Evolutionary conservation across 768 basidiomycete genomes (phyloP).

Genomic region (Hydnomerulius pinastri): DNA sequence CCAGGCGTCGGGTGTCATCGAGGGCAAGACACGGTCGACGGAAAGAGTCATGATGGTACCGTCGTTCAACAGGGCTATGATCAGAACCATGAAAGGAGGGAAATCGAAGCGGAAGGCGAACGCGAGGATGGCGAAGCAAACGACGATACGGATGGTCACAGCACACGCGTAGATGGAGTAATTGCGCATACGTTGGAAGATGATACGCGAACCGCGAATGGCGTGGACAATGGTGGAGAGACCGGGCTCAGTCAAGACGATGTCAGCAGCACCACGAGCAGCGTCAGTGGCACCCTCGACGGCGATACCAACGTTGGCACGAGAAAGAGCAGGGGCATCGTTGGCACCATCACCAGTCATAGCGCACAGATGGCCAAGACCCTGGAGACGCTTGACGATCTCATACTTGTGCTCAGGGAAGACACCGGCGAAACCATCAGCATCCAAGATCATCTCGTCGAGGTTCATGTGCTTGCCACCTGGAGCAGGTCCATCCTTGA

Average conservation of each 20-base stretch:
- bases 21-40: slow-evolving; percentile 93
- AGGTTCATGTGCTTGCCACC: slow-evolving; percentile 81
- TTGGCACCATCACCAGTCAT: slow-evolving; percentile 99
- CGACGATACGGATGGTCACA: slow-evolving; percentile 98
- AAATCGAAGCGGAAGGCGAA: slow-evolving; percentile 98
- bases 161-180: slow-evolving; percentile 97
- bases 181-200: slow-evolving; percentile 99
- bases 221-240: slow-evolving; percentile 99
- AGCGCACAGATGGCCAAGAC: slow-evolving; percentile 92
- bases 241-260: slow-evolving; percentile 97
- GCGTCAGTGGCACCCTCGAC: slow-evolving; percentile 99
- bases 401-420: slow-evolving; percentile 99
- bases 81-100: slow-evolving; percentile 99
- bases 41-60: slow-evolving; percentile 99
- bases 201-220: slow-evolving; percentile 96
- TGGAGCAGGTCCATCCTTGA: slow-evolving; percentile 93
- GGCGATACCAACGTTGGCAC: slow-evolving; percentile 99
- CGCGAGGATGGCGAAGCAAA: slow-evolving; percentile 93
- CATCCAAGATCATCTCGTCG: slow-evolving; percentile 99
- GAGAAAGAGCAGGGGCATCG: slow-evolving; percentile 95
- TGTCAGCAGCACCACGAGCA: slow-evolving; percentile 97
- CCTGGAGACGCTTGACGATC: slow-evolving; percentile 98
- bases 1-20: slow-evolving; percentile 92
- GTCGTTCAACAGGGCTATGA: slow-evolving; percentile 95
- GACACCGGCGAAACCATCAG: slow-evolving; percentile 98